Percentiles rank a stretch among this genome's conserved stretches.
Evolutionary conservation across 257 asterid species (phyloP).

Genomic region (Solanum verrucosum): DNA sequence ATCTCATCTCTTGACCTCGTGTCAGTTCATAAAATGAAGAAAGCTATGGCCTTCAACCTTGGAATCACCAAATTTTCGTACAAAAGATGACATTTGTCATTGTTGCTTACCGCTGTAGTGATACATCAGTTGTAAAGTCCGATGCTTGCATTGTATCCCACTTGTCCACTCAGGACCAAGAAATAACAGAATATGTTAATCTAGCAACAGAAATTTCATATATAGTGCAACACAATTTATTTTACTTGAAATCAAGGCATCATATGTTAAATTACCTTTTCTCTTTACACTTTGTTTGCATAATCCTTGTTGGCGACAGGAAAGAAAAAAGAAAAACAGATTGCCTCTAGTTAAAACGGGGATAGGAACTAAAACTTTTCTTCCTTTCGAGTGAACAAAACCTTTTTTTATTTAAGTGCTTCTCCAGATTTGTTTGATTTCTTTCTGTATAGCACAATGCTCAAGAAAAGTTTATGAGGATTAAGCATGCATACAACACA

Average conservation of each 20-base stretch:
- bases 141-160: background rate
- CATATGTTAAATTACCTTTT: background rate
- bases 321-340: background rate
- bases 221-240: background rate
- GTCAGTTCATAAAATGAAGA: background rate
- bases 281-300: background rate
- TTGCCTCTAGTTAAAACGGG: background rate
- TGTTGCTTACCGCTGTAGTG: background rate
- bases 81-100: background rate
- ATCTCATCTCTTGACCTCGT: background rate
- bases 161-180: background rate
- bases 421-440: background rate
- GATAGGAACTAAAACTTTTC: background rate
- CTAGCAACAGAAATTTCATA: background rate
- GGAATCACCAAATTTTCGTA: background rate
- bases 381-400: background rate
- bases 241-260: background rate
- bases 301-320: background rate
- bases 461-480: constrained; percentile 86
- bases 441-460: constrained; percentile 46
- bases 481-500: constrained; percentile 86
- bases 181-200: background rate
- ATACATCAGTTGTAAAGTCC: background rate
- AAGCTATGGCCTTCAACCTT: background rate
- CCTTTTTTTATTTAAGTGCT: background rate